Conservation (phyloP, 139 green algal genomes). For the Asterochloris sp. region DNA sequence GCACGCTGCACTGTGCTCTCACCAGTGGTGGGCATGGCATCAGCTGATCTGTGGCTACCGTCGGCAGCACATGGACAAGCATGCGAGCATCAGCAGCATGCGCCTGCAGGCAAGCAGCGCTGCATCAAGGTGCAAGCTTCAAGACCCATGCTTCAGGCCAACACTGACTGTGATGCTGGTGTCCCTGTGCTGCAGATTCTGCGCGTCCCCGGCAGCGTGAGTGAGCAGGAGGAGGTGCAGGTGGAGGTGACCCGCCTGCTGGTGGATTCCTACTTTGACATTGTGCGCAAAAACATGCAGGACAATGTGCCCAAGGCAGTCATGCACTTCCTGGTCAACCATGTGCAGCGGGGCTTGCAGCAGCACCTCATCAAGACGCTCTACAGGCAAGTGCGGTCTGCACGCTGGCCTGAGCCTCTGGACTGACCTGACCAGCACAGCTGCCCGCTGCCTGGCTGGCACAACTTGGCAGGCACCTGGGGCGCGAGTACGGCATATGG, state of each 20-base stretch:
- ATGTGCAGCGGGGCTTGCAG: conserved; percentile 72
- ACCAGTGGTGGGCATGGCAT: too few species aligned
- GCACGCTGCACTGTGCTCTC: too few species aligned
- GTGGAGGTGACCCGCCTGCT: conserved; percentile 89
- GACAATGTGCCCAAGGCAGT: conserved; percentile 91
- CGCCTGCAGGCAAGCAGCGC: too few species aligned
- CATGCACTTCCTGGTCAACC: conserved; percentile 93
- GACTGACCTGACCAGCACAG: neutral
- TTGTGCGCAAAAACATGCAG: conserved; percentile 80
- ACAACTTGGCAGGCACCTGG: neutral
- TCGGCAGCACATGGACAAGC: too few species aligned
- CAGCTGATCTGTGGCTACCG: too few species aligned
- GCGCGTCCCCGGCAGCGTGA: conserved; percentile 36
- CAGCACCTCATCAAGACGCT: conserved; percentile 80
- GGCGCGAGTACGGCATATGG: too few species aligned
- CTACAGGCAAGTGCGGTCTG: conserved; percentile 54
- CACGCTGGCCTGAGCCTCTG: neutral
- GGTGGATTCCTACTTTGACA: conserved; percentile 88
- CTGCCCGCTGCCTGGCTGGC: neutral
- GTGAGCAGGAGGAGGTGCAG: conserved; percentile 64
- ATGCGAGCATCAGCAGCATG: too few species aligned
- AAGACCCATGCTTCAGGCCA: too few species aligned
- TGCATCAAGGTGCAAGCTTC: too few species aligned
- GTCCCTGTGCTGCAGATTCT: conserved; percentile 24
- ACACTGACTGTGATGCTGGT: neutral